These are phyloP conservation scores for Noccaea bulbosa DNA, from an alignment of 345 rosid species.

Conservation along the genomic window DNA sequence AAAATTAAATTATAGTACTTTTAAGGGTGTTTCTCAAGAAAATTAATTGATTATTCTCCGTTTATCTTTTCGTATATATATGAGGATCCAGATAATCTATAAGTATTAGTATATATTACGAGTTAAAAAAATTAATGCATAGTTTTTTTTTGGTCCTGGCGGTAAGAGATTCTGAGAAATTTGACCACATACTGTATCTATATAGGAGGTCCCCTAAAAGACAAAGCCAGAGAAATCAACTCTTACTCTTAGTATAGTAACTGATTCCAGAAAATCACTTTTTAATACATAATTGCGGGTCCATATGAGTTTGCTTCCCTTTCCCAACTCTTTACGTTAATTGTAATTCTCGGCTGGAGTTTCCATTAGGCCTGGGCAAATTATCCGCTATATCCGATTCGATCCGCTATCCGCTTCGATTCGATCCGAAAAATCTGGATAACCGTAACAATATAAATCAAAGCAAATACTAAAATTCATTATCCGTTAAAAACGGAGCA, in stretches of 20 bases:
- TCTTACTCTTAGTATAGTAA: constrained; percentile 8
- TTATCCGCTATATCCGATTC: too few relatives aligned
- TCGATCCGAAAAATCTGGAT: too few relatives aligned
- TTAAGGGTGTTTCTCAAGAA: too few relatives aligned
- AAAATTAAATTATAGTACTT: too few relatives aligned
- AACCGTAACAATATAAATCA: too few relatives aligned
- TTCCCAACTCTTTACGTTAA: constrained; percentile 21
- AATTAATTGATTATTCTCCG: not conserved
- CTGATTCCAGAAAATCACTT: constrained; percentile 12
- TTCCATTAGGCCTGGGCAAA: too few relatives aligned
- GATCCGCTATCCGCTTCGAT: too few relatives aligned
- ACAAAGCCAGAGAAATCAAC: not conserved
- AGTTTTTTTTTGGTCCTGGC: not conserved
- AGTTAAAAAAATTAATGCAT: not conserved
- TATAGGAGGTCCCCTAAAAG: not conserved
- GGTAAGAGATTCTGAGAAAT: not conserved
- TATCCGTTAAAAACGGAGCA: too few relatives aligned
- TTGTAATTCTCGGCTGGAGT: constrained; percentile 10
- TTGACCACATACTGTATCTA: not conserved
- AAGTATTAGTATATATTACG: not conserved
- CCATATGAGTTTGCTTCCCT: constrained; percentile 24
- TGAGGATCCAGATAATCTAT: not conserved
- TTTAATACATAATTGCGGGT: not conserved
- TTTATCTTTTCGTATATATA: not conserved
- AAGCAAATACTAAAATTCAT: too few relatives aligned